phyloP scores from a whole-genome alignment of 2,329 filamentous ascomycete genomes.

The Fusarium albidum region DNA sequence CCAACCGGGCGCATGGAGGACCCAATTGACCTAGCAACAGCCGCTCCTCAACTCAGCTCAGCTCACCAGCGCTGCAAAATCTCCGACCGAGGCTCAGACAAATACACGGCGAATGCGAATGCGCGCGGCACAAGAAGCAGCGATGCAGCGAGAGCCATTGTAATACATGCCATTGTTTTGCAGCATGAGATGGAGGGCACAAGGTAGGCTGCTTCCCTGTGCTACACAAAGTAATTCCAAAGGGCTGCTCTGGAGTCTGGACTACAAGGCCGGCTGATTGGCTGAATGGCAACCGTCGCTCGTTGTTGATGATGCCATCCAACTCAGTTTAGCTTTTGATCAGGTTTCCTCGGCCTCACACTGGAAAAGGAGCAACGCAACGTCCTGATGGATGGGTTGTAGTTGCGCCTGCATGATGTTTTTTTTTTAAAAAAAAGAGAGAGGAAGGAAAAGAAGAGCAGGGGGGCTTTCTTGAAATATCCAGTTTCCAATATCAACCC shows the following conservation, averaged over 20 bases:
- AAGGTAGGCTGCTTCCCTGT: too few species aligned
- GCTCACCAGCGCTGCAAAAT: not conserved
- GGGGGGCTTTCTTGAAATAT: not conserved
- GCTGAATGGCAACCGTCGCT: conserved; percentile 2
- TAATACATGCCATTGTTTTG: not conserved
- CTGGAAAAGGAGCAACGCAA: too few species aligned
- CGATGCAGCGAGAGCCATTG: conserved; percentile 5
- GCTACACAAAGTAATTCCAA: too few species aligned
- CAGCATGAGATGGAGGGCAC: conserved; percentile 2
- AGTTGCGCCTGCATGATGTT: not conserved
- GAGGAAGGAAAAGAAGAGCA: not conserved
- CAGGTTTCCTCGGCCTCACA: not conserved
- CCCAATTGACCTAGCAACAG: conserved; percentile 16
- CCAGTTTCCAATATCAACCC: conserved; percentile 1
- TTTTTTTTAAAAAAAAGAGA: too few species aligned
- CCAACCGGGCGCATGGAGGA: conserved; percentile 32
- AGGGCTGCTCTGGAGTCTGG: too few species aligned
- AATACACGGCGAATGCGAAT: conserved; percentile 9
- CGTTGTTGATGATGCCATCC: conserved; percentile 12
- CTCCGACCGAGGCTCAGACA: conserved; percentile 10
- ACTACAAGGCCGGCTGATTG: conserved; percentile 21
- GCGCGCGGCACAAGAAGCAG: conserved; percentile 20
- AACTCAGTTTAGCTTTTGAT: not conserved
- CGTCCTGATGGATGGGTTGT: not conserved
- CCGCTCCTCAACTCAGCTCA: not conserved